Conservation (phyloP, 495 filamentous ascomycete species). For the Penicillium tannophilum region DNA sequence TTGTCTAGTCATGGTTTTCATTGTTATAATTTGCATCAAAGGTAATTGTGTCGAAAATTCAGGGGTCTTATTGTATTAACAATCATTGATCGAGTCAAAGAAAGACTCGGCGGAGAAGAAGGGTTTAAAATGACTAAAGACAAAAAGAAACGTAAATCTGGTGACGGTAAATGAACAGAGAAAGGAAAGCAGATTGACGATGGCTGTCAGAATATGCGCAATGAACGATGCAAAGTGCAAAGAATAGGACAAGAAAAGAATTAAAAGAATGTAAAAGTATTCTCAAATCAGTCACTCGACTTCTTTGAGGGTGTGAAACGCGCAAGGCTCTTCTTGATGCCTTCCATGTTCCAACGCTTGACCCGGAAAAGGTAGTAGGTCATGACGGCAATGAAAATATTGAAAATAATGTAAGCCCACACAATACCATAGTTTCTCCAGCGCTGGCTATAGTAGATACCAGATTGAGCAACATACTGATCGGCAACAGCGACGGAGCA, state of each 20-base stretch:
- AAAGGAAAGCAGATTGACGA: constrained; percentile 1
- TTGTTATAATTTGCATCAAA: not conserved
- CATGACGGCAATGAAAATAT: constrained; percentile 55
- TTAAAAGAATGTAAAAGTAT: not conserved
- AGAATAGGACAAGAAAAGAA: not conserved
- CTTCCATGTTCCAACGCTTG: constrained; percentile 28
- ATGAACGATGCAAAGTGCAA: constrained; percentile 8
- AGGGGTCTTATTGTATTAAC: not conserved
- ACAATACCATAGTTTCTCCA: constrained; percentile 75
- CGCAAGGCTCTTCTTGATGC: constrained; percentile 23
- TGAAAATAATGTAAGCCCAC: constrained; percentile 74
- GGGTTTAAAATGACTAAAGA: not conserved
- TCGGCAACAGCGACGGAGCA: constrained; percentile 65
- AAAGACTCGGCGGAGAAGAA: not conserved
- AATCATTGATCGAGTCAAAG: not conserved
- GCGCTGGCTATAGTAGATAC: constrained; percentile 56
- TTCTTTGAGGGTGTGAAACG: constrained; percentile 19
- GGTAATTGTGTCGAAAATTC: not conserved
- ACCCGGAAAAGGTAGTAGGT: constrained; percentile 55
- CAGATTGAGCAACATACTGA: constrained; percentile 54
- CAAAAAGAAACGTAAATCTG: not conserved
- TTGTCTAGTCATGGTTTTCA: not conserved
- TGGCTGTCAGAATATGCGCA: not conserved
- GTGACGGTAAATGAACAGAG: not conserved
- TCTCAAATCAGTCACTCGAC: constrained; percentile 8